A percentile compares a stretch with the other conserved stretches of the same genome.
These are phyloP conservation scores for Entoloma clypeatum DNA, from an alignment of 1,284 basidiomycete species.

Conservation along the genomic window DNA sequence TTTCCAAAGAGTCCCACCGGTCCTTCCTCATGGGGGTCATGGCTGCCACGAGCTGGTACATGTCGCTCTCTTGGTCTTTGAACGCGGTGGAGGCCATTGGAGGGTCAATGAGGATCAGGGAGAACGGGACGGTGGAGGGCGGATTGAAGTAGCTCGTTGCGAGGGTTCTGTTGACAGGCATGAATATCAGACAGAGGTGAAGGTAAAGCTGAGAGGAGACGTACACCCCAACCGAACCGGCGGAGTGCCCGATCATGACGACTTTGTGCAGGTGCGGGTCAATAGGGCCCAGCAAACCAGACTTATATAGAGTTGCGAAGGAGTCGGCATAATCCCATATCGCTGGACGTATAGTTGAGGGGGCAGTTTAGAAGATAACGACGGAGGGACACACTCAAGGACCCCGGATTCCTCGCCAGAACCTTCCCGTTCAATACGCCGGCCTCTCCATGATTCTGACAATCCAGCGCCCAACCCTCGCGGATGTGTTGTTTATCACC, in stretches of 20 bases:
- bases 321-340: constrained; percentile 29
- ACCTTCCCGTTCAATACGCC: constrained; percentile 29
- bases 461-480: constrained; percentile 39
- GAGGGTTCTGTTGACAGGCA: constrained; percentile 23
- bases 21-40: constrained; percentile 25
- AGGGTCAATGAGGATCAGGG: constrained; percentile 28
- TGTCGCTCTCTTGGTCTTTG: constrained; percentile 22
- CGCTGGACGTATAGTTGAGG: constrained; percentile 6
- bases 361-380: neutral
- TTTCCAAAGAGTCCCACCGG: constrained; percentile 25
- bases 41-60: constrained; percentile 23
- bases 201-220: constrained; percentile 5
- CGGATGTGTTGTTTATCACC: constrained; percentile 19
- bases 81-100: constrained; percentile 21
- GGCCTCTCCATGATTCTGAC: constrained; percentile 40
- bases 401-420: constrained; percentile 13
- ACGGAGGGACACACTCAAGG: constrained; percentile 10
- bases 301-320: constrained; percentile 25
- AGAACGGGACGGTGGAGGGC: constrained; percentile 24
- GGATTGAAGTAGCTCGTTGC: constrained; percentile 29
- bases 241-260: constrained; percentile 29
- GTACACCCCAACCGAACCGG: constrained; percentile 27
- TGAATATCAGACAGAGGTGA: neutral
- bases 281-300: constrained; percentile 21
- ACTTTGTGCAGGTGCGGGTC: constrained; percentile 24